Base-by-base conservation (phyloP, 2,329 filamentous ascomycete species). In the Furcasterigmium sp. region DNA sequence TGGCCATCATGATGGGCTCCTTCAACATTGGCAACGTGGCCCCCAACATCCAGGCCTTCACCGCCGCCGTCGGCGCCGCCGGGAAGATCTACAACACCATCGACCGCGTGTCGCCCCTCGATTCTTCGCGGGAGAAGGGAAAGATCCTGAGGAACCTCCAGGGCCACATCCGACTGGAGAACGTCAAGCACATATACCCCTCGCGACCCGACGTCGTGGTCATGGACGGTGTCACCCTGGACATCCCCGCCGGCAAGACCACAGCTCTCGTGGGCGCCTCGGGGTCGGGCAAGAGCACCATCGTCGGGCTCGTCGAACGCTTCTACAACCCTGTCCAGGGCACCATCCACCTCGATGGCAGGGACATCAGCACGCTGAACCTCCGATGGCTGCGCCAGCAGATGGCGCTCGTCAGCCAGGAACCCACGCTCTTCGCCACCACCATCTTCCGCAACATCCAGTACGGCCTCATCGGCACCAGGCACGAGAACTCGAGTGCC, bases 31-130 rank as follows among this genome's bases (percentile, higher is more conserved):
- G 91, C 37, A 94, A 93, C 53, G 82, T 95, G 26, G 84, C 85
- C 1, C 90, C 93, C 1, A 89, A 96, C 55, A 65, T 84, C 3
- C 88, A 95, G 61, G 87, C 91, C 25, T 95, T 97, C 54, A 87
- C 84, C 2, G 88, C 84, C 13, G 87, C 83, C 30, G 69, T 94
- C 6, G 87, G 88, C 25, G 91, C 93, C 3, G 90, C 88, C 4
- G 78, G 80, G 43, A 97, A 97, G 70, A 95, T 98, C 49, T 96
- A 85, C 69, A 86, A 82, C 59, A 96, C 91, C 2, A 97, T 97
- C 52, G 91, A 97, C 62, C 85, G 93, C 41, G 56, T 69, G 3
- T 96, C 93, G 0, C 90, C 91, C 1, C 72, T 97, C 38, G 87
- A 98, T 56, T 83, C 91, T 0, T 79, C 80, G 6, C 78, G 76